Base-by-base conservation (phyloP, 1,139 yeast genomes). In the Geotrichum reessii region DNA sequence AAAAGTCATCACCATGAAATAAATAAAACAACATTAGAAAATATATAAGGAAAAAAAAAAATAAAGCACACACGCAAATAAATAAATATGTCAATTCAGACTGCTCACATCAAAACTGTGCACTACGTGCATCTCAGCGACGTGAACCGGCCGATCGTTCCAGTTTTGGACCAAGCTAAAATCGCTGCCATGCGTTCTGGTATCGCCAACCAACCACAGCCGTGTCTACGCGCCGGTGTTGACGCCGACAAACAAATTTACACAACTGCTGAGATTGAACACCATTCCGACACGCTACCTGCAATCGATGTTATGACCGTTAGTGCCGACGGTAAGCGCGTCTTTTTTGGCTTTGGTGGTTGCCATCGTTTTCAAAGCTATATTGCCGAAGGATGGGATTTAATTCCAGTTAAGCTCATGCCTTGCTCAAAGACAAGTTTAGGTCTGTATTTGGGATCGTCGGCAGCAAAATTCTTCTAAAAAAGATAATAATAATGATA, bases 131-230 rank as follows among this genome's bases (percentile, higher is more conserved):
- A 95, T 2, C 75, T 88, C 33, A 72, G 76, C 5, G 79, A 83
- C 62, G 88, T 89, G 62, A 78, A 81, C 58, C 76, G 96, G 63
- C 96, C 96, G 2, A 88, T 88, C 33, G 87, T 90, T 42, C 96
- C 96, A 0, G 95, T 87, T 1, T 74, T 88, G 25, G 95, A 88
- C 67, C 70, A 78, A 63, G 77, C 78, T 51, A 88, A 88, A 70
- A 88, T 88, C 50, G 86, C 83, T 57, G 80, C 92, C 8, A 88
- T 88, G 96, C 85, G 83, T 0, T 83, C 88, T 4, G 87, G 95
- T 0, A 73, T 87, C 58, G 76, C 79, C 27, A 33, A 24, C 25
- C 25, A 17, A 14, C 44, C 49, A 17, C 21, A 27, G 22, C 40
- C 53, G 25, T 17, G n/a, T 12, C 17, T 33, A 5, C 40, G 40